Conservation (phyloP, 2,329 filamentous ascomycete genomes). For the Exserohilum turcica region DNA sequence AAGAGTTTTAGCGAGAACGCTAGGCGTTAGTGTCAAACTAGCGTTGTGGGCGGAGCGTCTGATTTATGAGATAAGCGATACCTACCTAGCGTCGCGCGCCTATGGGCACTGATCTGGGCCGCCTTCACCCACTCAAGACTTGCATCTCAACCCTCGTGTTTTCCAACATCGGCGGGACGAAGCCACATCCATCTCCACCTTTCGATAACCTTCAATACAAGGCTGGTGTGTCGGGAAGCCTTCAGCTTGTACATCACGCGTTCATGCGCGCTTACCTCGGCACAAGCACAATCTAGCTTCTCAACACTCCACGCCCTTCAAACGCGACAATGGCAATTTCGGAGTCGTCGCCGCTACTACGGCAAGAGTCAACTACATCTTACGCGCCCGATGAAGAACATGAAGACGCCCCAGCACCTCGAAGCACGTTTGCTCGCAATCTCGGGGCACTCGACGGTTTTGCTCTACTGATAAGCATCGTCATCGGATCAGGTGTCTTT, state of each 20-base stretch:
- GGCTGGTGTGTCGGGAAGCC: background rate
- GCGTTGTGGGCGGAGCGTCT: too few relatives aligned
- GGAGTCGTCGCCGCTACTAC: conserved; percentile 33
- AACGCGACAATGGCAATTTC: conserved; percentile 26
- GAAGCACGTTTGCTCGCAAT: conserved; percentile 41
- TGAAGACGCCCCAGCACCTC: conserved; percentile 19
- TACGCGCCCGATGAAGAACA: conserved; percentile 19
- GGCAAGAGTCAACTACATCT: conserved; percentile 12
- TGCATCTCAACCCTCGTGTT: background rate
- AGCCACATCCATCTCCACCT: background rate
- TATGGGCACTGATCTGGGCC: background rate
- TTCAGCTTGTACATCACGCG: background rate
- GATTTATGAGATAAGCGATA: too few relatives aligned
- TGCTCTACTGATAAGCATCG: conserved; percentile 67
- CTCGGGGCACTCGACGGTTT: conserved; percentile 51
- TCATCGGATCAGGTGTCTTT: conserved; percentile 69
- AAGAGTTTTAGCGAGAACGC: too few relatives aligned
- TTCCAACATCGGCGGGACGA: background rate
- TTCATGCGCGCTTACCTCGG: conserved; percentile 1
- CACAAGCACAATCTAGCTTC: background rate
- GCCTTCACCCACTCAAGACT: background rate
- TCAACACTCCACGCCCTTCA: background rate
- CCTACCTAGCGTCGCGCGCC: background rate
- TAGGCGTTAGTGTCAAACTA: too few relatives aligned
- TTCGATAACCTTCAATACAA: background rate